A percentile compares a stretch with the other conserved stretches of the same genome.
These are phyloP conservation scores for Nemania abortiva DNA, from an alignment of 2,329 filamentous ascomycete species.

Conservation along the genomic window DNA sequence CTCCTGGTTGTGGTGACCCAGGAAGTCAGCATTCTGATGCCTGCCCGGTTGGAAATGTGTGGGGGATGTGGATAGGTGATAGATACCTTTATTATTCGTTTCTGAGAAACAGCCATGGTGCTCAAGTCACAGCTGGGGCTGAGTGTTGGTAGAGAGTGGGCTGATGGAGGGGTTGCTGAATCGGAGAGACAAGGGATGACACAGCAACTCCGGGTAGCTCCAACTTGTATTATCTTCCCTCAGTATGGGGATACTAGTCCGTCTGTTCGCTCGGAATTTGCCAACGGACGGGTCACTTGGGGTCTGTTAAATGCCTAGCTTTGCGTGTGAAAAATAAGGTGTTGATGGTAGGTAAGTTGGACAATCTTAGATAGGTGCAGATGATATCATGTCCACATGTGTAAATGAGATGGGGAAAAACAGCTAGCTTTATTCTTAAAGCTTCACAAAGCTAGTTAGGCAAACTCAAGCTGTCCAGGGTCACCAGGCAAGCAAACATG, in stretches of 20 bases:
- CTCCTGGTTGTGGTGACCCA: slow-evolving; percentile 57
- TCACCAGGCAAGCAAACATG: background rate
- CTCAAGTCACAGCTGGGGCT: background rate
- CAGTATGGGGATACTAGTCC: background rate
- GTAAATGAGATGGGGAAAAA: background rate
- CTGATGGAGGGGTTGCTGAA: slow-evolving; percentile 19
- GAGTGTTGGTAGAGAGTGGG: background rate
- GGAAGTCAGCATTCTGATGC: slow-evolving; percentile 17
- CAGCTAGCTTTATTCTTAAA: background rate
- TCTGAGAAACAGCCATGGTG: slow-evolving; percentile 49
- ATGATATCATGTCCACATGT: slow-evolving; percentile 20
- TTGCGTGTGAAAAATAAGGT: background rate
- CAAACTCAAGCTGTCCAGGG: too few relatives aligned
- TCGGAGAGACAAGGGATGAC: background rate
- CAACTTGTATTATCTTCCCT: background rate
- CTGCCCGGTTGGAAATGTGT: slow-evolving; percentile 30
- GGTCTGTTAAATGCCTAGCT: background rate
- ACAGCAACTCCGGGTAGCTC: background rate
- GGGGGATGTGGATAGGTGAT: background rate
- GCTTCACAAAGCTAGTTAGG: too few relatives aligned
- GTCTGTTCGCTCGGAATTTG: background rate
- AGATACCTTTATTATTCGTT: slow-evolving; percentile 51
- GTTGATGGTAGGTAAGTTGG: background rate
- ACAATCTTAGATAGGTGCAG: background rate
- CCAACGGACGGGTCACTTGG: background rate